Evolutionary conservation across 768 basidiomycete genomes (phyloP).

Genomic region (Piloderma croceum): DNA sequence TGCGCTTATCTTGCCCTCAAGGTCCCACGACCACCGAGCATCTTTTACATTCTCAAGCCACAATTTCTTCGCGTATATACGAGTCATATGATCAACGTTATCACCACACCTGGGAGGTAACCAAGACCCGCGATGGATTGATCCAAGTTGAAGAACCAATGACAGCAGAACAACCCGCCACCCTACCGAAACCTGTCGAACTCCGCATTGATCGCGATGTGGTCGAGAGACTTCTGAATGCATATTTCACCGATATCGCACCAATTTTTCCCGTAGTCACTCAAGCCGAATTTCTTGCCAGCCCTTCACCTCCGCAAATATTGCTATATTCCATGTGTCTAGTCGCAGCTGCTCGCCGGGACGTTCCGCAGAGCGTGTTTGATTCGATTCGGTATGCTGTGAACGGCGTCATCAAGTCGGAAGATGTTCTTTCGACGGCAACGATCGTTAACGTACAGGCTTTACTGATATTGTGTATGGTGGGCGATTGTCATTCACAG

Average conservation of each 20-base stretch:
- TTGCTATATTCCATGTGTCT: slow-evolving; percentile 93
- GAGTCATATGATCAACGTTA: slow-evolving; percentile 85
- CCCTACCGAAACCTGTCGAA: slow-evolving; percentile 60
- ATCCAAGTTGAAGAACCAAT: slow-evolving; percentile 72
- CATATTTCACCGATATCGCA: slow-evolving; percentile 85
- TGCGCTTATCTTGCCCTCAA: slow-evolving; percentile 43
- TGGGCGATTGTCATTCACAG: slow-evolving; percentile 86
- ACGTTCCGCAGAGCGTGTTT: slow-evolving; percentile 81
- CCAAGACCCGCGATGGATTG: slow-evolving; percentile 78
- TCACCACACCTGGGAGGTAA: slow-evolving; percentile 84
- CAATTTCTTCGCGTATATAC: slow-evolving; percentile 79
- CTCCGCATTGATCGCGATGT: slow-evolving; percentile 71
- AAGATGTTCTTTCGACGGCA: slow-evolving; percentile 87
- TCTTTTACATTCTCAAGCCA: slow-evolving; percentile 83
- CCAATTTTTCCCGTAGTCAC: slow-evolving; percentile 89
- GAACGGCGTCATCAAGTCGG: slow-evolving; percentile 79
- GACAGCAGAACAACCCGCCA: slow-evolving; percentile 47
- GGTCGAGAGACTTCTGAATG: slow-evolving; percentile 80
- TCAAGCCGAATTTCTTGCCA: slow-evolving; percentile 79
- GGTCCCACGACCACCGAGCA: slow-evolving; percentile 87
- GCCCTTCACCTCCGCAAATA: slow-evolving; percentile 67
- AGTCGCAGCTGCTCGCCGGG: slow-evolving; percentile 80
- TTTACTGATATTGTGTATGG: slow-evolving; percentile 79
- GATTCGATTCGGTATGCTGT: slow-evolving; percentile 85
- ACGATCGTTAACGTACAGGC: slow-evolving; percentile 85